Percentiles rank a stretch among this genome's conserved stretches.
phyloP scores from a whole-genome alignment of 306 rosid genomes.

The Pyrus betulifolia region DNA sequence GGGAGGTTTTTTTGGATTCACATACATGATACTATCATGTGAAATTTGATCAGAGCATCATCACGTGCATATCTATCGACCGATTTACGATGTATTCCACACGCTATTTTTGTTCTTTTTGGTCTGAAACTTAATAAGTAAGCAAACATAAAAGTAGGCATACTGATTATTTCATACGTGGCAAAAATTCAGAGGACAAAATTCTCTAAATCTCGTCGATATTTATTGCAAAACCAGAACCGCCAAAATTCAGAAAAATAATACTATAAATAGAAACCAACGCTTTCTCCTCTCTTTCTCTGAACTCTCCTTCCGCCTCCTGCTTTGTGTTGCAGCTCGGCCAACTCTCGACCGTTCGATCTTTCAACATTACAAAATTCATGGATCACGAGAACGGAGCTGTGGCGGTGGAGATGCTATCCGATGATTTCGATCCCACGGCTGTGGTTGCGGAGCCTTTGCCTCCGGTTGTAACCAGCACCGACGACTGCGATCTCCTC shows the following conservation, averaged over 20 bases:
- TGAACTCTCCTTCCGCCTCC: background rate
- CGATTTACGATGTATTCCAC: background rate
- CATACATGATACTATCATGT: background rate
- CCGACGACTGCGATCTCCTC: background rate
- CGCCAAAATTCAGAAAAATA: background rate
- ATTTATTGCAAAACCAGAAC: background rate
- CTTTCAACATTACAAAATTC: background rate
- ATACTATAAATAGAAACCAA: background rate
- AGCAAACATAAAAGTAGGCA: background rate
- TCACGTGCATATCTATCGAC: background rate
- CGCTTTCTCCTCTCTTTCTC: background rate
- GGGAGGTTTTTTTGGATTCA: too few relatives aligned
- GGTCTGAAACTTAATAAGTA: too few relatives aligned
- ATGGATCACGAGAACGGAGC: constrained; percentile 6
- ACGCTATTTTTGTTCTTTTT: too few relatives aligned
- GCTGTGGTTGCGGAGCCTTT: constrained; percentile 32
- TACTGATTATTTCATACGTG: background rate
- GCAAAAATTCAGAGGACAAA: background rate
- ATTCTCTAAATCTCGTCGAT: background rate
- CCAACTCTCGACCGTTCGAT: background rate
- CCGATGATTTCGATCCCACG: constrained; percentile 23
- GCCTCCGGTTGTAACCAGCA: constrained; percentile 18
- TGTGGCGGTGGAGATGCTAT: background rate
- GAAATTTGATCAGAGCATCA: background rate
- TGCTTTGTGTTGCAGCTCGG: background rate